Base-by-base conservation (phyloP, 768 basidiomycete species). In the Mycena galopus region DNA sequence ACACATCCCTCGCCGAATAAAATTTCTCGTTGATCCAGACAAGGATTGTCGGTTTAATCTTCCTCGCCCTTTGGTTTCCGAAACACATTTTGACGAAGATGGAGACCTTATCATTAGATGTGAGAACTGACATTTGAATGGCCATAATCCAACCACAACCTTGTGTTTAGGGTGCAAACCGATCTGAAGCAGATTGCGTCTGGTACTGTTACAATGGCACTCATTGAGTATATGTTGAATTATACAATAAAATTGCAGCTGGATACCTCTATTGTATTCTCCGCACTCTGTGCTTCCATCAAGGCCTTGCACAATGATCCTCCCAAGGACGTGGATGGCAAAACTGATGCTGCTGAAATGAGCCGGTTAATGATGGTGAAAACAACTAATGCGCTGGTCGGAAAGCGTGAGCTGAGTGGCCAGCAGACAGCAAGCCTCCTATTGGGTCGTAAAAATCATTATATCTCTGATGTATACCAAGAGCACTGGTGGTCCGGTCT, bases 181-280 rank as follows among this genome's bases (percentile, higher is more conserved):
- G 73, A 75, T 50, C 11, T 51, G 8, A 74, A 74, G 57, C 64
- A 56, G 8, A 74, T 61, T 63, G 64, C 55, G 9, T 74, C 73
- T 23, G 73, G 70, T 16, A 57, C 69, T 2, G 51, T 64, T 23
- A 65, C 69, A 51, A 67, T 71, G 69, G 69, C 73, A 6, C 53
- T 71, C 47, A 23, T 71, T 57, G 25, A 67, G n/a, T 71, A 71
- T 27, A 39, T 56, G 25, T 35, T 27, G 23, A 71, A 74, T 32
- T 74, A 74, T 39, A 71, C 69, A 3, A 62, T 67, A 25, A 74
- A 74, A 50, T 16, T 57, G 12, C 23, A 27, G 19, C 35, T 74
- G 57, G 73, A 74, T 37, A 74, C 69, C 14, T 55, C 73, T 3
- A 42, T 74, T 16, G 60, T 74, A 3, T 74, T 74, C 53, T 71